phyloP scores from a whole-genome alignment of 2,329 filamentous ascomycete species.

The Pezizomycotina sp. region DNA sequence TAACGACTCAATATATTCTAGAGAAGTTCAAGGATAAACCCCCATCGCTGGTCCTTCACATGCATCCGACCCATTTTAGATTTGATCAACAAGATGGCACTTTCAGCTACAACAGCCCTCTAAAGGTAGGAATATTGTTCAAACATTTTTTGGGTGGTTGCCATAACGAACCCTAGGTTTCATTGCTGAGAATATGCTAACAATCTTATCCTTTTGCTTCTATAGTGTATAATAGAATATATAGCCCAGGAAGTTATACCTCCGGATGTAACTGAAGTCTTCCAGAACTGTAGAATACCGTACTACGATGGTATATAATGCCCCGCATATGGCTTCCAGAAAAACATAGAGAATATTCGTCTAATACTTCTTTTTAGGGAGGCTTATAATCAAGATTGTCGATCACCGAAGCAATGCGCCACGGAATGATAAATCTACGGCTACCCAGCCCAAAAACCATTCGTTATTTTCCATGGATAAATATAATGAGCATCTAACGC shows the following conservation, averaged over 20 bases:
- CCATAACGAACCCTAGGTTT: not conserved
- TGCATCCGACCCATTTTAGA: slow-evolving; percentile 71
- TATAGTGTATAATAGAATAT: slow-evolving; percentile 49
- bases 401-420: slow-evolving; percentile 57
- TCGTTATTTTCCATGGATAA: slow-evolving; percentile 77
- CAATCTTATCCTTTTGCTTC: slow-evolving; percentile 1
- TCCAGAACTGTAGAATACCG: slow-evolving; percentile 51
- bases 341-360: slow-evolving; percentile 3
- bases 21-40: slow-evolving; percentile 55
- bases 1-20: slow-evolving; percentile 62
- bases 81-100: slow-evolving; percentile 90
- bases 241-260: slow-evolving; percentile 61
- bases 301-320: slow-evolving; percentile 63
- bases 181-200: slow-evolving; percentile 1
- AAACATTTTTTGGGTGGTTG: not conserved
- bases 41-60: slow-evolving; percentile 72
- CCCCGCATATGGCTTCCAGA: slow-evolving; percentile 3
- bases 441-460: slow-evolving; percentile 43
- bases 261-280: slow-evolving; percentile 70
- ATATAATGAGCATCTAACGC: slow-evolving; percentile 75
- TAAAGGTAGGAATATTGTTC: slow-evolving; percentile 38
- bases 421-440: slow-evolving; percentile 42
- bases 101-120: slow-evolving; percentile 82
- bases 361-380: slow-evolving; percentile 33
- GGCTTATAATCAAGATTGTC: slow-evolving; percentile 84